A percentile compares a stretch with the other conserved stretches of the same genome.
Evolutionary conservation across 2,329 filamentous ascomycete genomes (phyloP).

Genomic region (Colletotrichum acutatum): DNA sequence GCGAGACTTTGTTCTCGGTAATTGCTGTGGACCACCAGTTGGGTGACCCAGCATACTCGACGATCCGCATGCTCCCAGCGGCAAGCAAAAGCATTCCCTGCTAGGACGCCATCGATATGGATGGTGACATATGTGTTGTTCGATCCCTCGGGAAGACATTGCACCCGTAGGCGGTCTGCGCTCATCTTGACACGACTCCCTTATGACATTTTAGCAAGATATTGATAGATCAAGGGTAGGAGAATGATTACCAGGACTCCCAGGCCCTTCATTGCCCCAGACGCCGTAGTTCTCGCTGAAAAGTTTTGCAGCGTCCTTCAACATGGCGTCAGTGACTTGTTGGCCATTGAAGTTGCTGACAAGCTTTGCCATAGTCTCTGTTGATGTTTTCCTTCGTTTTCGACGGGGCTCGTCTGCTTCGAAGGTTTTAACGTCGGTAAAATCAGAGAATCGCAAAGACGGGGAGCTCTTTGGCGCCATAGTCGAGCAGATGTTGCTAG

Average conservation of each 20-base stretch:
- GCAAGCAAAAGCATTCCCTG: conserved; percentile 49
- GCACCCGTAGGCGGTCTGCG: conserved; percentile 46
- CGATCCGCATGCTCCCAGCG: conserved; percentile 45
- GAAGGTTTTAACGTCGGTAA: neutral
- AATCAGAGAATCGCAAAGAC: neutral
- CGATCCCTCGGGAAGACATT: conserved; percentile 44
- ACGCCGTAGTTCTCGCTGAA: conserved; percentile 51
- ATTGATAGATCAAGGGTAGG: neutral
- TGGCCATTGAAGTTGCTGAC: neutral
- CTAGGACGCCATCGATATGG: conserved; percentile 44
- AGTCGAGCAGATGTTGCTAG: too few relatives aligned
- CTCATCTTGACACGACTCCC: conserved; percentile 32
- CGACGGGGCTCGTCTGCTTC: neutral
- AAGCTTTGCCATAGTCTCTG: neutral
- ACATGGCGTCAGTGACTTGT: conserved; percentile 49
- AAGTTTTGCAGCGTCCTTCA: conserved; percentile 48
- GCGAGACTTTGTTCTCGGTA: conserved; percentile 51
- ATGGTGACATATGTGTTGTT: conserved; percentile 44
- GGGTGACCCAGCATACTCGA: conserved; percentile 52
- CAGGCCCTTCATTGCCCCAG: conserved; percentile 36
- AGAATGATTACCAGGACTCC: neutral
- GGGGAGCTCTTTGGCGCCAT: neutral
- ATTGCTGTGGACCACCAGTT: conserved; percentile 49
- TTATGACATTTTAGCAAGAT: conserved; percentile 14
- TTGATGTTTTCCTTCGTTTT: neutral